These are phyloP conservation scores for Paraphoma chrysanthemicola DNA, from an alignment of 2,329 filamentous ascomycete species.

Conservation along the genomic window DNA sequence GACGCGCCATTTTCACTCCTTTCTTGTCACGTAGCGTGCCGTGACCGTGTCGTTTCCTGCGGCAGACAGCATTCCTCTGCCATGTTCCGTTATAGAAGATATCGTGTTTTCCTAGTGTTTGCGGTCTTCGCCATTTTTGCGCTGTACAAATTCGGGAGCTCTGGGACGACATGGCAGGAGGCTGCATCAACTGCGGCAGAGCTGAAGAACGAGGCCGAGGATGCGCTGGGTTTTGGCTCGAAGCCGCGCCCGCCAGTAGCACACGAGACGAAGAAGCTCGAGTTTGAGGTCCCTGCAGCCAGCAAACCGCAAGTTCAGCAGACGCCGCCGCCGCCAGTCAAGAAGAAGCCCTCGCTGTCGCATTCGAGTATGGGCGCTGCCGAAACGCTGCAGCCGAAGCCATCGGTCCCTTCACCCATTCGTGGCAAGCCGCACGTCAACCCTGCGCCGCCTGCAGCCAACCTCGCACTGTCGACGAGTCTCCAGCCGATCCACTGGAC, in stretches of 20 bases:
- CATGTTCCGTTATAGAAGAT: constrained; percentile 68
- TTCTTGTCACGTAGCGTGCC: constrained; percentile 13
- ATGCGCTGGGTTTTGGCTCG: constrained; percentile 22
- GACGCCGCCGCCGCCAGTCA: constrained; percentile 42
- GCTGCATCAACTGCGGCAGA: constrained; percentile 29
- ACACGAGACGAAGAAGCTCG: constrained; percentile 41
- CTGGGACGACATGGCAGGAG: constrained; percentile 50
- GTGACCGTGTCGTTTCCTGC: constrained; percentile 1
- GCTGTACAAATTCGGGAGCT: constrained; percentile 60
- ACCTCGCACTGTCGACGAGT: constrained; percentile 20
- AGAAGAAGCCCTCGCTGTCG: constrained; percentile 16
- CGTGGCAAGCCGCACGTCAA: constrained; percentile 18
- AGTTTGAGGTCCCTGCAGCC: constrained; percentile 40
- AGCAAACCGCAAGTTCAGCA: constrained; percentile 29
- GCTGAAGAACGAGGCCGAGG: constrained; percentile 22
- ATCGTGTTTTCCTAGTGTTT: constrained; percentile 66
- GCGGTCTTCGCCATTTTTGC: constrained; percentile 63
- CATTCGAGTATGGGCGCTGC: constrained; percentile 15
- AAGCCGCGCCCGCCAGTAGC: constrained; percentile 34
- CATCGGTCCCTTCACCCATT: constrained; percentile 22
- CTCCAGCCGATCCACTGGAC: constrained; percentile 69
- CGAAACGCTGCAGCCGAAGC: constrained; percentile 16
- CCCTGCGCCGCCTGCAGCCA: constrained; percentile 27
- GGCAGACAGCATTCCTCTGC: constrained; percentile 6
- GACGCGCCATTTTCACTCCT: constrained; percentile 2